Base-by-base conservation (phyloP, 2,329 filamentous ascomycete species). In the Aspergillus intermedius region DNA sequence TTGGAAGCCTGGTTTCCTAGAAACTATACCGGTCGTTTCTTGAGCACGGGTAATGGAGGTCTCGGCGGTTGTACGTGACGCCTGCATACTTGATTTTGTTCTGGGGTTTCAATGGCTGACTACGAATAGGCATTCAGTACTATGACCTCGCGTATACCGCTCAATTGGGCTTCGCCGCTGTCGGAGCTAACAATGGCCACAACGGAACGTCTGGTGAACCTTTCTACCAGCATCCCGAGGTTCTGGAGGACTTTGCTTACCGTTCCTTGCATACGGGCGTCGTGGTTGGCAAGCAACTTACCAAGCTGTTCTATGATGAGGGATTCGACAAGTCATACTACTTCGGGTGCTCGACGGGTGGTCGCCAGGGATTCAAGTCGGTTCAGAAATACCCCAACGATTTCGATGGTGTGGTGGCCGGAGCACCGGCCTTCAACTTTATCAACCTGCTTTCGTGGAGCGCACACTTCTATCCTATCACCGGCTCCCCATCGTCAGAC, bases 111-210 rank as follows among this genome's bases (percentile, higher is more conserved):
- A 15, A 15, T 17, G 15, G 15, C 34, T 35, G n/a, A 35, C 8
- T n/a, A n/a, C 22, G 9, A 15, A 34, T 19, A 73, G 70, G 76
- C 52, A 69, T 72, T 23, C 68, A 72, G 55, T 72, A 77, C 50
- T 62, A 70, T 49, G 74, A 71, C 51, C 59, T 70, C 25, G 72
- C 64, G 1, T 77, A 77, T 41, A 68, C 70, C 1, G 60, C 67
- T 5, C 54, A 62, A 0, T 60, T 70, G 13, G 73, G 73, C 0
- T 77, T 78, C 46, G 68, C 74, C 1, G 64, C 68, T 0, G 68
- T 77, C 23, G 75, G 73, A 2, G 70, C 75, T 1, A 77, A 78
- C 49, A 76, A 74, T 19, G 75, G 75, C 3, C 75, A 78, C 42
- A 75, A 77, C 51, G 75, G 74, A 34, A 66, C 68, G 3, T 69